A percentile compares a stretch with the other conserved stretches of the same genome.
phyloP scores from a whole-genome alignment of 306 rosid species.

The Comarum palustre region DNA sequence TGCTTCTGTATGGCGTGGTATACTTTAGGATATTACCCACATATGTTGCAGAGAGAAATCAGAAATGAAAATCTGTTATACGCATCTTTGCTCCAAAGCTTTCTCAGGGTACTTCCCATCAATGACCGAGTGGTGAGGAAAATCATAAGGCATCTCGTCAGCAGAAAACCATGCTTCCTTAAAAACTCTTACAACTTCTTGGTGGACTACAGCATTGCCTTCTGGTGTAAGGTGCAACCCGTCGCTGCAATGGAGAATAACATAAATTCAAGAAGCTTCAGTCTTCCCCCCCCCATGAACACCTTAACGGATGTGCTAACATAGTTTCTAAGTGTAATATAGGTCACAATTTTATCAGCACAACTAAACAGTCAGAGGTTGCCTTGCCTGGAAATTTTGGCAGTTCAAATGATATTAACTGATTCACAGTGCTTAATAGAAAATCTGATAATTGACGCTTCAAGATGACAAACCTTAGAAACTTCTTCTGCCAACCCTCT shows the following conservation, averaged over 20 bases:
- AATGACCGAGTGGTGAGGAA: constrained; percentile 75
- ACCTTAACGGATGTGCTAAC: neutral
- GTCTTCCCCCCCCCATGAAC: constrained; percentile 7
- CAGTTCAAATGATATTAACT: neutral
- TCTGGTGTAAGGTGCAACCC: constrained; percentile 87
- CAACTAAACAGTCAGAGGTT: neutral
- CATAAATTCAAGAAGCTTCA: neutral
- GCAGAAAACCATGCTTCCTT: constrained; percentile 46
- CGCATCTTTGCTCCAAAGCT: constrained; percentile 55
- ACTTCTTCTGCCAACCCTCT: constrained; percentile 81
- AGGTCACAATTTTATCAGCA: neutral
- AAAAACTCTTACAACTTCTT: constrained; percentile 41
- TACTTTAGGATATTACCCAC: neutral
- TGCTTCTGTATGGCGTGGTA: neutral
- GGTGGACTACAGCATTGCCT: constrained; percentile 59
- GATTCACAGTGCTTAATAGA: neutral
- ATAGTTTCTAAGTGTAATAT: neutral
- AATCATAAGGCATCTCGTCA: constrained; percentile 67
- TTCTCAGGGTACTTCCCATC: constrained; percentile 57
- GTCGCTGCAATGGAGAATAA: constrained; percentile 46
- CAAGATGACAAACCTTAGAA: constrained; percentile 56
- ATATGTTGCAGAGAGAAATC: neutral
- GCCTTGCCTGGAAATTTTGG: neutral
- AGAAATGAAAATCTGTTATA: constrained; percentile 18
- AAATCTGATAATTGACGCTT: constrained; percentile 6